Evolutionary conservation across 768 basidiomycete genomes (phyloP).

Genomic region (Naganishia vishniacii): DNA sequence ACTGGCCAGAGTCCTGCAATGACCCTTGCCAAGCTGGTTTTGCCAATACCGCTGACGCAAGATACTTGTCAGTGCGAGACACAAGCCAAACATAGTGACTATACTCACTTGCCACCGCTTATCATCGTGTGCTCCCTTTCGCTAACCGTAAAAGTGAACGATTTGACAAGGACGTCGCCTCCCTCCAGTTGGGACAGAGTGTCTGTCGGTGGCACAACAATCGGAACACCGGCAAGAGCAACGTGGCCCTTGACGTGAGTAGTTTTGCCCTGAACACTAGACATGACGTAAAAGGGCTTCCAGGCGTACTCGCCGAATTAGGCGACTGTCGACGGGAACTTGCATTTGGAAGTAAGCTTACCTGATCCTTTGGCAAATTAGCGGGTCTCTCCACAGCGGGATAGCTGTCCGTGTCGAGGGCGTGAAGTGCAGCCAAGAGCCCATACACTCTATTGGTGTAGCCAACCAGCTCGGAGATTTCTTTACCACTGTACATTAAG

Average conservation of each 20-base stretch:
- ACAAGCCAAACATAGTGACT: neutral
- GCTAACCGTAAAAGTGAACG: conserved; percentile 61
- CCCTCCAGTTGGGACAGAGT: conserved; percentile 47
- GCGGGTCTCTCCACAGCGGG: conserved; percentile 53
- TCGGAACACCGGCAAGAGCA: conserved; percentile 48
- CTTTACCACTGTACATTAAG: conserved; percentile 95
- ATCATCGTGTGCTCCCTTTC: conserved; percentile 83
- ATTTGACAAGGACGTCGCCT: conserved; percentile 60
- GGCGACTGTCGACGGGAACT: neutral
- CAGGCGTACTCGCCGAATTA: neutral
- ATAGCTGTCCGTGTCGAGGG: conserved; percentile 53
- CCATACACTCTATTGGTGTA: conserved; percentile 84
- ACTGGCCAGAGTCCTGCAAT: conserved; percentile 81
- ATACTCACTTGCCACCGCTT: conserved; percentile 61
- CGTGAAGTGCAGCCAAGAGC: conserved; percentile 76
- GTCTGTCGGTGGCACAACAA: conserved; percentile 51
- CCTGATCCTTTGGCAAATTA: conserved; percentile 47
- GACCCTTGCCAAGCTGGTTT: conserved; percentile 81
- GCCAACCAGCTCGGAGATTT: conserved; percentile 88
- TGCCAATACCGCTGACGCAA: conserved; percentile 70
- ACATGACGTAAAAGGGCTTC: conserved; percentile 58
- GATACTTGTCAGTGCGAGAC: neutral
- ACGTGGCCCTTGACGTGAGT: conserved; percentile 58
- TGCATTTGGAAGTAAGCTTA: neutral
- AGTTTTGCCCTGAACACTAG: conserved; percentile 57